Base-by-base conservation (phyloP, 129 eudicot genomes). In the Solidago caesia region DNA sequence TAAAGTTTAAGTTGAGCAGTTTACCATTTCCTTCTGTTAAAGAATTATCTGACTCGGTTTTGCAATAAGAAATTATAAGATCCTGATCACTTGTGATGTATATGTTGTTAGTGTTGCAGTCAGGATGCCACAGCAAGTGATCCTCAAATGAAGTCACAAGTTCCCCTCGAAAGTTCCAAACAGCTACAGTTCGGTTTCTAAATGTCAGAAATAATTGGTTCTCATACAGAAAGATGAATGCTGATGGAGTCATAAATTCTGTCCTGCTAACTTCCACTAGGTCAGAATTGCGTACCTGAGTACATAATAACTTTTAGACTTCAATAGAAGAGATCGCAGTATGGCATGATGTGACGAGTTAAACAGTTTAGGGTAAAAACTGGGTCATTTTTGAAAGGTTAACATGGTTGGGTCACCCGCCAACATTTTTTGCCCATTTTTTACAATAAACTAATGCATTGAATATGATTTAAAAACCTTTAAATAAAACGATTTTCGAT, bases 211-310 rank as follows among this genome's bases (percentile, higher is more conserved):
- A 91, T 29, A 91, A 52, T 73, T 91, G 92, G 73, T 91, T 91
- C 81, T 91, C 96, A 47, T 88, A 88, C 26, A 91, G 73, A 82
- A 91, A 91, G 53, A 91, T 91, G 72, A 91, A 91, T 27, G 97
- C 97, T n/a, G 97, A 91, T 3, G 97, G 97, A 41, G 97, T 91
- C 96, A 91, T 91, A 71, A 91, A 91, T 71, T 91, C 92, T 11
- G 91, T 85, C 56, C 90, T 83, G 79, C 91, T 86, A 73, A 91
- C 97, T 87, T 91, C 97, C 2, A 87, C 89, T 76, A 85, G 70
- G 81, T 85, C 91, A 13, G 86, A 69, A 80, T 83, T 88, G 15
- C 96, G 90, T 16, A 91, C 97, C 97, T 91, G 53, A 66, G 86
- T 11, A 56, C 5, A 8, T 27, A 59, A 64, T 14, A 5, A 15